Conservation (phyloP, 1,284 basidiomycete genomes). For the Ustanciosporium gigantosporum region DNA sequence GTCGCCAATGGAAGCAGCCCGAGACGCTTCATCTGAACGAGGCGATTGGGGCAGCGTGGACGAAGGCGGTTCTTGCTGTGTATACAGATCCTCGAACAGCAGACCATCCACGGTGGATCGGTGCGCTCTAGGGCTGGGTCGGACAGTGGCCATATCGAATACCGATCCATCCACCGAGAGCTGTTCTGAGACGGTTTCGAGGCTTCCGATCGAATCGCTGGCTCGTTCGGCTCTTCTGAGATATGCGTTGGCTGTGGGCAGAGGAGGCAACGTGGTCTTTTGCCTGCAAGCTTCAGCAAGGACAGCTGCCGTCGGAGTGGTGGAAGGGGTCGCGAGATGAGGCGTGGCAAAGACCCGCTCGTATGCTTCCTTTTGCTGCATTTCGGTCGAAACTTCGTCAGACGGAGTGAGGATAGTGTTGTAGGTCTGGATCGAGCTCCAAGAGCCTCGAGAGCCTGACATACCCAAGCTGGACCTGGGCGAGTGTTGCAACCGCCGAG, state of each 20-base stretch:
- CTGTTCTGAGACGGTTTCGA: constrained; percentile 11
- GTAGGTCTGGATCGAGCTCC: constrained; percentile 13
- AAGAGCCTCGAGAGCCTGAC: constrained; percentile 11
- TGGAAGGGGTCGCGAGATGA: background rate
- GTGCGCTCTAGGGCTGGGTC: no score
- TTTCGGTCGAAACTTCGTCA: constrained; percentile 11
- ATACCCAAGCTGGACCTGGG: constrained; percentile 4
- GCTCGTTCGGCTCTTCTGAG: no score
- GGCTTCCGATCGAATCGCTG: no score
- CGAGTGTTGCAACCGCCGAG: constrained; percentile 1
- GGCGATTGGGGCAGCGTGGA: constrained; percentile 12
- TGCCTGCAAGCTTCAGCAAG: no score
- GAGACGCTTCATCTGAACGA: constrained; percentile 22
- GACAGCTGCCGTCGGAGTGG: no score
- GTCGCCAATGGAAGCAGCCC: constrained; percentile 19
- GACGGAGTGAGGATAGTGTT: constrained; percentile 16
- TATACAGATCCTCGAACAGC: constrained; percentile 14
- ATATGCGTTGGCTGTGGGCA: constrained; percentile 3
- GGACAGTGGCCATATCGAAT: constrained; percentile 25
- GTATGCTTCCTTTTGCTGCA: constrained; percentile 2
- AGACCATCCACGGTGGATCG: background rate
- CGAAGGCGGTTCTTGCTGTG: no score
- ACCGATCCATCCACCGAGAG: constrained; percentile 13
- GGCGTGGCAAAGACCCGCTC: background rate
- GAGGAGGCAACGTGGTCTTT: background rate